Evolutionary conservation across 2,329 filamentous ascomycete species (phyloP), one percentile per base, ranked within the genome.

Genomic region (Triangularia verruculosa): DNA sequence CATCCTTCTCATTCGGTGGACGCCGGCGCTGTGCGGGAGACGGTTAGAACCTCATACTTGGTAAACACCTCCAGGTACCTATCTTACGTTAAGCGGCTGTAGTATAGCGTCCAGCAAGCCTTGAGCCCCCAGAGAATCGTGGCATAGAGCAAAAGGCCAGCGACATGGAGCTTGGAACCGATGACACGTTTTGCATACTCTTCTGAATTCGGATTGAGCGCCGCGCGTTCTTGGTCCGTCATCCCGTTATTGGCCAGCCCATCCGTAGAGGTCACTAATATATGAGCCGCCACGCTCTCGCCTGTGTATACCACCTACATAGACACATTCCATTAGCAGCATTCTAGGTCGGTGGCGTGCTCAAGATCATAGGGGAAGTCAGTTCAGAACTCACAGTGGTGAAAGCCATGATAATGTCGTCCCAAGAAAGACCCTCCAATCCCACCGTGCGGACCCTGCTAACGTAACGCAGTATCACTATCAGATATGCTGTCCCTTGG

Each of bases 51-150:
- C 80, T 62, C 15, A 51, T n/a, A 17, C n/a, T 30, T 0, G 47
- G 25, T 13, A 30, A 60, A n/a, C 24, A 54, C 63, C 72, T 57
- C 1, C 17, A 66, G 0, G 57, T 62, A 3, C n/a, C n/a, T 66
- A 15, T 63, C 74, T 17, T 67, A 82, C 71, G 80, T 83, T 15
- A 86, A 73, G 58, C 83, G 76, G 11, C 77, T 75, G 70, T 84
- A 85, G 67, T 83, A 85, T 32, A 82, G 74, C 9, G 79, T 77
- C 76, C 84, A 79, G 64, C 82, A 83, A 1, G 75, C 71, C 70
- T 86, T 86, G 64, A 85, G 69, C 5, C 79, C 66, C 83, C 83
- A 86, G 0, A 86, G 67, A 1, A 83, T 70, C 0, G 79, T 73
- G 0, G 78, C 78, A 61, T 86, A 86, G 20, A 80, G 71, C 4